Percentiles rank a stretch among this genome's conserved stretches.
Conservation (phyloP, 495 filamentous ascomycete species). For the Neurospora terricola region DNA sequence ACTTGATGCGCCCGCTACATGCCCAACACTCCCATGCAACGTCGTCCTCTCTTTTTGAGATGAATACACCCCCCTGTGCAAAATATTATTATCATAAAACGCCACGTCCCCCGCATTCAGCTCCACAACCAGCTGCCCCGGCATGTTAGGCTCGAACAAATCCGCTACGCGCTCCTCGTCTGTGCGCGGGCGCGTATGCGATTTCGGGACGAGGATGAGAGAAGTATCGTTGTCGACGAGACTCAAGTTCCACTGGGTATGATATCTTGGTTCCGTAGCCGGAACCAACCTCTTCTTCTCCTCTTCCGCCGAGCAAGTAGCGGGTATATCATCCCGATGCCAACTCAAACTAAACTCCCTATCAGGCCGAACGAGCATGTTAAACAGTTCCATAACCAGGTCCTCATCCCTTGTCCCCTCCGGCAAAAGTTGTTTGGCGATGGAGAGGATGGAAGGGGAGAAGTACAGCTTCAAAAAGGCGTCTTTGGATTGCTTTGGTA, state of each 20-base stretch:
- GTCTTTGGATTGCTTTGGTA: conserved; percentile 26
- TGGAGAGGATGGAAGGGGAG: conserved; percentile 42
- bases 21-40: conserved; percentile 71
- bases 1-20: conserved; percentile 34
- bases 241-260: conserved; percentile 73
- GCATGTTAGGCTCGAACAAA: conserved; percentile 46
- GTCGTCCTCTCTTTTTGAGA: conserved; percentile 55
- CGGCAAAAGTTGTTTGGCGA: conserved; percentile 45
- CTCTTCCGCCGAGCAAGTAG: conserved; percentile 43
- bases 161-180: conserved; percentile 50
- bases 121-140: conserved; percentile 51
- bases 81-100: conserved; percentile 83
- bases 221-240: conserved; percentile 52
- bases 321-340: conserved; percentile 70
- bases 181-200: conserved; percentile 57
- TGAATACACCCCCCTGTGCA: conserved; percentile 70
- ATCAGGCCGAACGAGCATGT: conserved; percentile 60
- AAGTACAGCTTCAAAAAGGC: conserved; percentile 60
- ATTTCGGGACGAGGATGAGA: conserved; percentile 62
- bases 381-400: conserved; percentile 74
- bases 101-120: conserved; percentile 63
- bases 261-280: conserved; percentile 29
- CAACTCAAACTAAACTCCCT: conserved; percentile 57
- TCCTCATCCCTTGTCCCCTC: conserved; percentile 11
- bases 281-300: conserved; percentile 36